A percentile compares a stretch with the other conserved stretches of the same genome.
These are phyloP conservation scores for Stephania cephalantha DNA, from an alignment of 164 flowering plant species.

Conservation along the genomic window DNA sequence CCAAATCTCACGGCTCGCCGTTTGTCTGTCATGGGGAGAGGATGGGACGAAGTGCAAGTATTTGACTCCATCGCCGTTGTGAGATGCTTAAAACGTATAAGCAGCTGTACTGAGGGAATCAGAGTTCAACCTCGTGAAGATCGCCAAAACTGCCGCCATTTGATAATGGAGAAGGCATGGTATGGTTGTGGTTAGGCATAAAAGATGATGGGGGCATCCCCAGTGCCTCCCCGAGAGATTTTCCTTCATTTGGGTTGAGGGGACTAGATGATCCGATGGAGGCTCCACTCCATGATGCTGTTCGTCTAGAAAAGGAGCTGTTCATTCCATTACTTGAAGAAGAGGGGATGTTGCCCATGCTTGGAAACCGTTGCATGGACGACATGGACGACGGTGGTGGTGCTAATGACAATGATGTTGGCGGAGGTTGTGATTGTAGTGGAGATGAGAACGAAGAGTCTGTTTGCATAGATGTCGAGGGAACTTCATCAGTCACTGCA, in stretches of 20 bases:
- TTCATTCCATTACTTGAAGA: conserved; percentile 6
- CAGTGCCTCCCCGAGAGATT: conserved; percentile 39
- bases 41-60: not conserved
- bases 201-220: conserved; percentile 40
- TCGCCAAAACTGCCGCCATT: conserved; percentile 26
- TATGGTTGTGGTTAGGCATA: conserved; percentile 30
- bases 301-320: conserved; percentile 40
- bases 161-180: conserved; percentile 16
- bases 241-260: conserved; percentile 19
- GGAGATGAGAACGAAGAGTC: conserved; percentile 29
- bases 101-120: not conserved
- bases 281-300: conserved; percentile 85
- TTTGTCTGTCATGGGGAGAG: conserved; percentile 2
- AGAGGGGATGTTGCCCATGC: conserved; percentile 53
- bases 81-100: conserved; percentile 29
- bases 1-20: conserved; percentile 6
- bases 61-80: not conserved
- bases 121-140: conserved; percentile 22
- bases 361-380: conserved; percentile 57
- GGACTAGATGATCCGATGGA: conserved; percentile 24
- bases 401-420: conserved; percentile 13
- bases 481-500: conserved; percentile 24
- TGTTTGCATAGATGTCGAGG: conserved; percentile 27
- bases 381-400: conserved; percentile 15
- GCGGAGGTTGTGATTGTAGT: conserved; percentile 11